Percentiles rank a stretch among this genome's conserved stretches.
phyloP scores from a whole-genome alignment of 768 basidiomycete genomes.

The Trametes cingulata region DNA sequence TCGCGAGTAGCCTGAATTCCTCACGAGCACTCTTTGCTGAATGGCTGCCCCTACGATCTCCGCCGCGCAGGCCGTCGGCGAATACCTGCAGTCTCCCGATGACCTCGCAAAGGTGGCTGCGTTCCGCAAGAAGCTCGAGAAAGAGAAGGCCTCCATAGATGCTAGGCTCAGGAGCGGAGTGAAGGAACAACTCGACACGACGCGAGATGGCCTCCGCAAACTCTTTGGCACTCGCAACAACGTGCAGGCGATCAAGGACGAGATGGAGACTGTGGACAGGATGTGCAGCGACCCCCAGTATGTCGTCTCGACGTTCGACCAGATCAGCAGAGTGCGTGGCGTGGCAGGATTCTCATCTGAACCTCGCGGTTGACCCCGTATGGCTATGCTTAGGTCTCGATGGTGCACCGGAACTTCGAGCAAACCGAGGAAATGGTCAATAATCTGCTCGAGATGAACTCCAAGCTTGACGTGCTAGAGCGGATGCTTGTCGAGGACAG shows the following conservation, averaged over 20 bases:
- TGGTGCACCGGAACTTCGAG: slow-evolving; percentile 93
- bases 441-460: slow-evolving; percentile 90
- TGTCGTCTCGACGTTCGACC: slow-evolving; percentile 85
- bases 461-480: slow-evolving; percentile 77
- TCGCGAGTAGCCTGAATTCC: neutral
- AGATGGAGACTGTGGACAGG: slow-evolving; percentile 79
- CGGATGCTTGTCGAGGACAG: slow-evolving; percentile 75
- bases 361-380: neutral
- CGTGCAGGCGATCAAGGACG: slow-evolving; percentile 81
- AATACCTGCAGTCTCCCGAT: slow-evolving; percentile 90
- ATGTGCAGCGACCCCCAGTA: slow-evolving; percentile 75
- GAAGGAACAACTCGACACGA: slow-evolving; percentile 90
- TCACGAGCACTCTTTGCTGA: neutral
- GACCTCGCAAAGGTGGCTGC: slow-evolving; percentile 87
- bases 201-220: slow-evolving; percentile 83
- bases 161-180: slow-evolving; percentile 87
- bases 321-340: slow-evolving; percentile 83
- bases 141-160: slow-evolving; percentile 95
- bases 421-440: slow-evolving; percentile 95
- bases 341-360: neutral
- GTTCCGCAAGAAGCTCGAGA: slow-evolving; percentile 91
- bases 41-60: slow-evolving; percentile 50
- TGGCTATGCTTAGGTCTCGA: slow-evolving; percentile 69
- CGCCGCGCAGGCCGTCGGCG: slow-evolving; percentile 83
- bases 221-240: slow-evolving; percentile 75